Base-by-base conservation (phyloP, 225 moss, liverwort and hornwort genomes). In the Climacium dendroides region DNA sequence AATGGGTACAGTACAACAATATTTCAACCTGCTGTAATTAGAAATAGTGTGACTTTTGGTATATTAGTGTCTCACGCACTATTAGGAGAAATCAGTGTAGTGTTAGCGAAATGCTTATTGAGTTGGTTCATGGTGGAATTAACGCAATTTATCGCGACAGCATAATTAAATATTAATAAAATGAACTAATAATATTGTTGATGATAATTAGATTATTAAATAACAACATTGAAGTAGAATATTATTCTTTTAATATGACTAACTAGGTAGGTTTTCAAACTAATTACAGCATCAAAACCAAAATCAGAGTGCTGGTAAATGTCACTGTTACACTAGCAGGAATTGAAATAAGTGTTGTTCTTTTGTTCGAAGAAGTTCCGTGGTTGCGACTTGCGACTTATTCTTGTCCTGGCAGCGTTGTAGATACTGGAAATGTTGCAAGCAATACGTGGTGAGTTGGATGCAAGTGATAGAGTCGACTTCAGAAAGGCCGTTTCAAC, bases 391-490 rank as follows among this genome's bases (percentile, higher is more conserved):
- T 74, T 93, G 64, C 90, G 89, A 80, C 94, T 91, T 81, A 87
- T 90, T 90, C 47, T 82, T 89, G 87, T 82, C 82, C 60, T 89
- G 90, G 60, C 91, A 87, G n/a, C 74, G 89, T 57, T 92, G 87
- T 78, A 92, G 81, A 91, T 92, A 83, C 90, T 82, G 34, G 86
- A 91, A 55, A 93, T 91, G 69, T 79, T 83, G 67, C 93, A 87
- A 91, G 81, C 50, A 39, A 90, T 95, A 79, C 88, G 91, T 67
- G 93, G 91, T 45, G 95, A 96, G 69, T 87, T 96, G 75, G 92
- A 92, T 67, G 90, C 85, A 80, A 86, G 63, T 47, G 90, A 76
- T 59, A 90, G 10, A 76, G 90, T 90, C 62, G 88, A 89, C 69
- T 88, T 94, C 60, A 93, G 87, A 47, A 89, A 88, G 66, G 88